Evolutionary conservation across 2,329 filamentous ascomycete species (phyloP), one percentile per base, ranked within the genome.

Genomic region (Phoma sp.): DNA sequence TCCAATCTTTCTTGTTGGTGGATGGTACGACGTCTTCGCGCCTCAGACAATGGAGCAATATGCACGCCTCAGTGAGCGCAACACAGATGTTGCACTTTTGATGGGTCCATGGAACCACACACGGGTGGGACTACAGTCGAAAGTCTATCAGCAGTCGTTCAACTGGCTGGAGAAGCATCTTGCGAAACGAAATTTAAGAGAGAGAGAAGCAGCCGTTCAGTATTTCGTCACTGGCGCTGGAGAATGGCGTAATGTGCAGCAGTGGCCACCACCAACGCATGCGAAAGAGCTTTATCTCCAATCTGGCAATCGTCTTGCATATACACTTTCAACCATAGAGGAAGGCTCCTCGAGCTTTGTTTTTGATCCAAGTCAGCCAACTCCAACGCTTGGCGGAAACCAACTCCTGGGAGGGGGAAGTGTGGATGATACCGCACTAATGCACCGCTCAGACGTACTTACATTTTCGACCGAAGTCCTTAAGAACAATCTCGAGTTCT

Each of bases 1-100:
- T 11, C 61, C 61, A 2, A 53, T 62, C 4, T 21, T 64, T 7
- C 45, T 64, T 4, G 23, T 54, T 14, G 42, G 39, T 10, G 57
- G 61, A 20, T 64, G 59, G 57, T 56, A 59, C 25, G 61, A 62
- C 33, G 7, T 59, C 21, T 64, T 64, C 18, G 6, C 36, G 2
- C 23, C 39, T 10, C 57, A 64, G 18, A 53, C 57, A 14, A 53
- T 64, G 20, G 54, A 60, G 39, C 61, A 64, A 42, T 64, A 62
- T 29, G 7, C 39, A 2, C 46, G 55, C 2, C 53, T 62, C 10
- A 50, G 34, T 3, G 50, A 62, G 25, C 36, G 52, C 4, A 43
- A 42, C n/a, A 26, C 17, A 36, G 47, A 60, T 11, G 55, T 64
- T 18, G 52, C 57, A 6, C 28, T 62, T n/a, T 50, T 43, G 2